Percentiles rank a stretch among this genome's conserved stretches.
Conservation (phyloP, 495 filamentous ascomycete genomes). For the Lophiostoma macrostomum region DNA sequence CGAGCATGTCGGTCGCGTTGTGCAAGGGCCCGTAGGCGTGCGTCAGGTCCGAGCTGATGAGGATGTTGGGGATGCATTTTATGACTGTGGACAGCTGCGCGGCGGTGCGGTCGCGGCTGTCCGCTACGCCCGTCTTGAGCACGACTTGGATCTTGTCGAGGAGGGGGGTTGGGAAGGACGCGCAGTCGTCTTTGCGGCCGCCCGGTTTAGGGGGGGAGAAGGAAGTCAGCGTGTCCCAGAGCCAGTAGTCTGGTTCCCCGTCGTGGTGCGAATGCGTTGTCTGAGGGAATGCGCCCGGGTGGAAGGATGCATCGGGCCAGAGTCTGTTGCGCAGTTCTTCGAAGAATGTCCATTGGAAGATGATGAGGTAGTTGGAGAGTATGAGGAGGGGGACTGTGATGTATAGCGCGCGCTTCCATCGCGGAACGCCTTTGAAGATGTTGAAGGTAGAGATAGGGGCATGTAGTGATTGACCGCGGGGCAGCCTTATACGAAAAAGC, state of each 20-base stretch:
- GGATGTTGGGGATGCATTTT: slow-evolving; percentile 8
- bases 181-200: neutral
- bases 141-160: slow-evolving; percentile 1
- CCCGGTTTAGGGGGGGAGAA: neutral
- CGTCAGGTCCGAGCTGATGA: slow-evolving; percentile 5
- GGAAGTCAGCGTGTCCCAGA: neutral
- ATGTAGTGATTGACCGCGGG: no score
- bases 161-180: neutral
- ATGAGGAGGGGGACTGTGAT: neutral
- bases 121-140: slow-evolving; percentile 5
- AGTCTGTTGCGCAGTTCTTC: neutral
- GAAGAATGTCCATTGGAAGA: slow-evolving; percentile 9
- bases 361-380: slow-evolving; percentile 8
- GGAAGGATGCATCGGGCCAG: neutral
- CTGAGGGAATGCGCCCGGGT: neutral
- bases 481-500: no score
- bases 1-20: slow-evolving; percentile 7
- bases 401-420: neutral
- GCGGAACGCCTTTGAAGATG: neutral
- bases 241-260: slow-evolving; percentile 11
- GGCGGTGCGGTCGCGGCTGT: neutral
- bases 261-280: no score
- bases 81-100: slow-evolving; percentile 11
- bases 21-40: slow-evolving; percentile 4
- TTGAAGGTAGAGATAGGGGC: no score